Conservation (phyloP, 768 basidiomycete species). For the Mycena rebaudengoi region DNA sequence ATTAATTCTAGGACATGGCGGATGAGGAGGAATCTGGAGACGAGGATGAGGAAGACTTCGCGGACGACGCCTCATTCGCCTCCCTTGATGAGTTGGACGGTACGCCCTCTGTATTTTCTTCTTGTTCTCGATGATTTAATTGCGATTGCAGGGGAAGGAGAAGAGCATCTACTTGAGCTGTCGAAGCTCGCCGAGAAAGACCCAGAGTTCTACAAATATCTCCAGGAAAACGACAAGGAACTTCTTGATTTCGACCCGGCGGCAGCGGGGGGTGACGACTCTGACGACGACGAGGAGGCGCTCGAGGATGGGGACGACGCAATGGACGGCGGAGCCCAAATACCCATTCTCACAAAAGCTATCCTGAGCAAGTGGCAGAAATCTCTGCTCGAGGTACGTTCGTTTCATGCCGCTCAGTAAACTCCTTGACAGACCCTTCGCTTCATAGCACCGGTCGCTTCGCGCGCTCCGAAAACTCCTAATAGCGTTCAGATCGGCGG, state of each 20-base stretch:
- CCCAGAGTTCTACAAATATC: constrained; percentile 98
- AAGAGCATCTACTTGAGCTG: constrained; percentile 80
- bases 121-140: not conserved
- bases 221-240: constrained; percentile 94
- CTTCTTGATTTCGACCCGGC: constrained; percentile 81
- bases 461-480: constrained; percentile 84
- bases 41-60: constrained; percentile 50
- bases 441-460: constrained; percentile 79
- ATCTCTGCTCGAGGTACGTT: constrained; percentile 78
- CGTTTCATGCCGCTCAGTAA: not conserved
- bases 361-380: constrained; percentile 89
- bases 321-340: constrained; percentile 57
- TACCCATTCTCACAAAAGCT: constrained; percentile 71
- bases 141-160: constrained; percentile 66
- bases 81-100: constrained; percentile 58
- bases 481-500: constrained; percentile 91
- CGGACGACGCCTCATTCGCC: constrained; percentile 46
- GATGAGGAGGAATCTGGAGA: constrained; percentile 39
- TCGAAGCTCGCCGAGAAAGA: constrained; percentile 93
- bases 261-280: constrained; percentile 49
- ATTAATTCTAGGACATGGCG: constrained; percentile 30
- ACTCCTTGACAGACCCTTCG: not conserved
- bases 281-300: constrained; percentile 54
- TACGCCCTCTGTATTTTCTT: constrained; percentile 60
- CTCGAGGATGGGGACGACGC: constrained; percentile 54